Evolutionary conservation across 2,329 filamentous ascomycete genomes (phyloP), one percentile per base, ranked within the genome.

Genomic region (Ascochyta lentis): DNA sequence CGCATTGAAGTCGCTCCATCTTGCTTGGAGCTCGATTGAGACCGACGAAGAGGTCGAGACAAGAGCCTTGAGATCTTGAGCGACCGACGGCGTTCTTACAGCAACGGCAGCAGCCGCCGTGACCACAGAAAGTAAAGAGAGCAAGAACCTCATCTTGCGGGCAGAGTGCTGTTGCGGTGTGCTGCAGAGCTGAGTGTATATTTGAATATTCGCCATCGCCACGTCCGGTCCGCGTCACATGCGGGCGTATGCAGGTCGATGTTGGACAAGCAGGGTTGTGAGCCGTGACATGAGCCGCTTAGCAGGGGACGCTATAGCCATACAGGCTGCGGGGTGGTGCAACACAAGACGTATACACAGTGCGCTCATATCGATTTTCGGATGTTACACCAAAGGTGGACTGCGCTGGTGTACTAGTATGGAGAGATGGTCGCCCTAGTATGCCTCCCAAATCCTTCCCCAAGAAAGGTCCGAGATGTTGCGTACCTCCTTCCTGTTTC

Each of bases 1-100:
- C 7, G 59, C 56, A 4, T 61, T 58, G 45, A 47, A 69, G 3
- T 58, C 48, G 49, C 66, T 70, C 68, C 68, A 70, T 54, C 68
- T 54, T 48, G 61, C 56, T 35, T 50, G 57, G 7, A 57, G 37
- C 9, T 65, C 59, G 6, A 61, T 37, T 3, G 49, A 63, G 10
- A 66, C 54, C 13, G 55, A 50, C 22, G 66, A 56, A 39, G 53
- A 48, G 2, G 49, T n/a, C 15, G 58, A 60, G 1, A 68, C 54
- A 16, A 68, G 31, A 3, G 39, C 22, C 33, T 57, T 40, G 19
- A 68, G 47, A 38, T 65, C 64, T 19, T 39, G 31, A 6, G 56
- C 60, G 22, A 68, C 50, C 24, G 53, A 23, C 2, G 54, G 50
- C 34, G 56, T 52, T 35, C 42, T 50, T 15, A 61, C 39, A 24